A percentile compares a stretch with the other conserved stretches of the same genome.
Conservation (phyloP, 2,329 filamentous ascomycete genomes). For the Clarireedia sp. region DNA sequence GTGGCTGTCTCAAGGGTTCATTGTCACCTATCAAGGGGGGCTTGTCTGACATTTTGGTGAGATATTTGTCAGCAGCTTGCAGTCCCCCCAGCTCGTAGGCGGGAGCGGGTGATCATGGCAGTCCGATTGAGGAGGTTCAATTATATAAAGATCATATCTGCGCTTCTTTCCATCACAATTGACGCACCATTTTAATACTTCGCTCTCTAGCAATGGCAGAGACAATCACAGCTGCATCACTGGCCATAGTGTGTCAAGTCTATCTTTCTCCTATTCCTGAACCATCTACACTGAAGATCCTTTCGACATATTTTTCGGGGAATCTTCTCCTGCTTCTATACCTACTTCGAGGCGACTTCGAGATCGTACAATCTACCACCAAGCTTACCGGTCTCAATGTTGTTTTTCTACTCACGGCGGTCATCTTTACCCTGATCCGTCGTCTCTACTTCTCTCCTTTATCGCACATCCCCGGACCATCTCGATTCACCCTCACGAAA, state of each 20-base stretch:
- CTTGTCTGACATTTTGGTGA: too few relatives aligned
- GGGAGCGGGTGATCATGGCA: too few relatives aligned
- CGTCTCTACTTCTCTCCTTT: slow-evolving; percentile 18
- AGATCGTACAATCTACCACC: neutral
- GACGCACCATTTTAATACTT: neutral
- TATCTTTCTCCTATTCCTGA: neutral
- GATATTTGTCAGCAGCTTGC: too few relatives aligned
- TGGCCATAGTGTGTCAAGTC: neutral
- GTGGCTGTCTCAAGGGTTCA: too few relatives aligned
- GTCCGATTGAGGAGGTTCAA: too few relatives aligned
- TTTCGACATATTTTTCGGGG: neutral
- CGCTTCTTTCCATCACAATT: neutral
- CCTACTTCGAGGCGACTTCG: neutral
- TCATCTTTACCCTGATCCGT: slow-evolving; percentile 9
- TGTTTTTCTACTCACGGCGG: slow-evolving; percentile 7
- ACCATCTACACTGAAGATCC: neutral
- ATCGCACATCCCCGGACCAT: slow-evolving; percentile 22
- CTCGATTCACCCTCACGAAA: slow-evolving; percentile 20
- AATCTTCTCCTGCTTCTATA: neutral
- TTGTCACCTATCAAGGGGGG: too few relatives aligned
- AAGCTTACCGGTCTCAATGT: neutral
- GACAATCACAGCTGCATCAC: neutral
- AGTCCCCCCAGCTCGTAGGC: too few relatives aligned
- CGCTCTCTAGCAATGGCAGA: neutral
- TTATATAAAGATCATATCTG: neutral